phyloP scores from a whole-genome alignment of 169 alveolate species.

The Eimeria praecox region DNA sequence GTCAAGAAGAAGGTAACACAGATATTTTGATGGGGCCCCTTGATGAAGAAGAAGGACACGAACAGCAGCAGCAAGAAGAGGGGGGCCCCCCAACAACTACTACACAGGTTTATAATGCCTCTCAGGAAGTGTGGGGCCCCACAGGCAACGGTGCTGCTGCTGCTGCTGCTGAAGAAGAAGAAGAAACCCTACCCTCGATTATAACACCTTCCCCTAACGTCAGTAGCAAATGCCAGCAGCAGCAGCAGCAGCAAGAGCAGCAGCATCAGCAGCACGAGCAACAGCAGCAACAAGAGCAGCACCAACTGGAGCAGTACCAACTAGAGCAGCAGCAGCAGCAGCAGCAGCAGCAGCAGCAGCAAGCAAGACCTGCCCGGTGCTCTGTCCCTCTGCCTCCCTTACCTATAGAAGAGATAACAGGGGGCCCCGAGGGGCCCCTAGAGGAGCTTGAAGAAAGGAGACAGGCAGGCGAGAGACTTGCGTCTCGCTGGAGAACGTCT shows the following conservation, averaged over 20 bases:
- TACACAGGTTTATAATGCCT: too few species aligned
- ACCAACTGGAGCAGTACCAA: too few species aligned
- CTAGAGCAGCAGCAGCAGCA: constrained; percentile 31
- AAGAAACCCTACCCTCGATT: too few species aligned
- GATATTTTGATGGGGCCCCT: constrained; percentile 11
- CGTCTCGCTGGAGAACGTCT: constrained; percentile 9
- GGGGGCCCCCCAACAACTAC: constrained; percentile 29
- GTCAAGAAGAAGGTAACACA: background rate
- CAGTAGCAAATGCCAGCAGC: constrained; percentile 22
- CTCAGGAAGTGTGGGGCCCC: too few species aligned
- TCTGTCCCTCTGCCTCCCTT: background rate
- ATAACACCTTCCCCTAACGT: too few species aligned
- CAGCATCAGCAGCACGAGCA: too few species aligned
- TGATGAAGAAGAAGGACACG: constrained; percentile 10
- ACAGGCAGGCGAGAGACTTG: background rate
- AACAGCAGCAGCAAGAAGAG: background rate
- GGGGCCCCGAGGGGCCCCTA: background rate
- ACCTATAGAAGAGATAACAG: background rate
- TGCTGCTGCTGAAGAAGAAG: too few species aligned
- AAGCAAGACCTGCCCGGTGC: background rate
- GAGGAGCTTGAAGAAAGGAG: constrained; percentile 5
- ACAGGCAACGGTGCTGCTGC: too few species aligned
- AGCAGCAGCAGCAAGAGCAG: constrained; percentile 24
- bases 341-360: constrained; percentile 49
- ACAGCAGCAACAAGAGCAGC: background rate